Percentiles rank a stretch among this genome's conserved stretches.
These are phyloP conservation scores for bread wheat (Triticum aestivum) DNA, from an alignment of 176 grass and related monocot species.

Conservation along the genomic window IWGSC_CS_RefSeq_v2.1 NC_057814.1:67486757-67487256, in stretches of 20 bases:
- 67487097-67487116: conserved; percentile 3
- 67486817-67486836: no score
- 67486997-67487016: background rate
- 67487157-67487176: conserved; percentile 37
- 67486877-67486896: no score
- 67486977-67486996: conserved; percentile 37
- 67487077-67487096: conserved; percentile 31
- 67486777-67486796: no score
- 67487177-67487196: conserved; percentile 43
- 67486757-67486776: no score
- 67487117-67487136: conserved; percentile 6
- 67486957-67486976: background rate
- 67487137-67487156: conserved; percentile 23
- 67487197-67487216: conserved; percentile 33
- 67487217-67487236: background rate
- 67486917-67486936: no score
- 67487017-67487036: conserved; percentile 28
- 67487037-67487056: conserved; percentile 30
- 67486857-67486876: no score
- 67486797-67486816: no score
- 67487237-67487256: background rate
- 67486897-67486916: no score
- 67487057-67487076: conserved; percentile 30
- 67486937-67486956: no score
- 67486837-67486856: no score